Conservation (phyloP, 2,329 filamentous ascomycete species). For the Fusarium anguioides region DNA sequence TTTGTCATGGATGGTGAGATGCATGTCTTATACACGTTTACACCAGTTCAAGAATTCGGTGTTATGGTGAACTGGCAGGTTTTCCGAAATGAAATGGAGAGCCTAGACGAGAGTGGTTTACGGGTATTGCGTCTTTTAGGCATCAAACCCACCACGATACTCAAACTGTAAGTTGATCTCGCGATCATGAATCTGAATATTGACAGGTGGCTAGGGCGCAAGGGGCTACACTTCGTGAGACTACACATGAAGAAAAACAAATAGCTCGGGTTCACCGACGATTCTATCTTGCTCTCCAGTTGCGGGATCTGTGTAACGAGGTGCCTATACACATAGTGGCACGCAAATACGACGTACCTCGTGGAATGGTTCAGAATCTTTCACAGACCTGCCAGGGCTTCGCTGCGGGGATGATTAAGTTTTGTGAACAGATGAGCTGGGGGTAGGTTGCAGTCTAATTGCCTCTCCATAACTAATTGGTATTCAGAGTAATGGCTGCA, state of each 20-base stretch:
- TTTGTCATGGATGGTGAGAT: conserved; percentile 87
- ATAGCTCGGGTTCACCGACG: conserved; percentile 73
- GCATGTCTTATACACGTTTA: conserved; percentile 82
- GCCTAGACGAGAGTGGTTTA: conserved; percentile 76
- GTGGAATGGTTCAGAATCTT: conserved; percentile 77
- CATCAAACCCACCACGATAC: conserved; percentile 73
- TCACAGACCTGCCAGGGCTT: conserved; percentile 82
- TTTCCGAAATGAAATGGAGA: conserved; percentile 77
- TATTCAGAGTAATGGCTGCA: conserved; percentile 70
- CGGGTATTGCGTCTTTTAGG: conserved; percentile 76
- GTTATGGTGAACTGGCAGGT: conserved; percentile 75
- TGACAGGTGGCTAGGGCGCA: conserved; percentile 65
- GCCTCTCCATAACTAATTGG: conserved; percentile 21
- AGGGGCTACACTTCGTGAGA: conserved; percentile 72
- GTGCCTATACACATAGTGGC: conserved; percentile 76
- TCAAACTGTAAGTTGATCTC: conserved; percentile 66
- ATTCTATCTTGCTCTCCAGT: conserved; percentile 79
- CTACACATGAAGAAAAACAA: conserved; percentile 69
- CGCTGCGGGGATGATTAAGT: conserved; percentile 82
- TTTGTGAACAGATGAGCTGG: conserved; percentile 82
- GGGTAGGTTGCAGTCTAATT: conserved; percentile 55
- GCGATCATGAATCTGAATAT: not conserved
- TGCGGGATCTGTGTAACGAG: conserved; percentile 84
- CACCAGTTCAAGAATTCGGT: conserved; percentile 71
- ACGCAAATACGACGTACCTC: conserved; percentile 75